Conservation (phyloP, 768 basidiomycete species). For the Tylopilus felleus region DNA sequence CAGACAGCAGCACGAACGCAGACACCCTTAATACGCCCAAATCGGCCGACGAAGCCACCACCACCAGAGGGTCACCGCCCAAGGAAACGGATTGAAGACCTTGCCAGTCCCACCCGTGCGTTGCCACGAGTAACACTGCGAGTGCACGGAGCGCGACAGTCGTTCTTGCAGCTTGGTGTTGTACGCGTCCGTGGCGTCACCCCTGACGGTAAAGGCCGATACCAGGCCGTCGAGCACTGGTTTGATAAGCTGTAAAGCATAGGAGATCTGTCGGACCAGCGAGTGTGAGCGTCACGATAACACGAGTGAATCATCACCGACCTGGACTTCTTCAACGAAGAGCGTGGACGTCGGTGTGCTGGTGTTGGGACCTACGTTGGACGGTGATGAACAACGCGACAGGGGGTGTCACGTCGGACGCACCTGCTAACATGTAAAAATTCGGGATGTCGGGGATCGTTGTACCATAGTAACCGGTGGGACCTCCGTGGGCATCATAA, state of each 20-base stretch:
- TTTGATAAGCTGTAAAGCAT: not conserved
- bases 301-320: not conserved
- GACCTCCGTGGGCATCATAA: not conserved
- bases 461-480: not conserved
- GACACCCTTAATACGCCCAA: constrained; percentile 1
- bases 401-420: not conserved
- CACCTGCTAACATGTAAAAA: not conserved
- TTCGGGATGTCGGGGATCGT: not conserved
- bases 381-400: not conserved
- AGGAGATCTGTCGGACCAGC: not conserved
- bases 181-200: constrained; percentile 25
- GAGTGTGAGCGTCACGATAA: not conserved
- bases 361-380: not conserved
- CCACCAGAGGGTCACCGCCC: constrained; percentile 33
- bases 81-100: constrained; percentile 39
- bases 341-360: not conserved
- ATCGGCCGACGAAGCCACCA: constrained; percentile 33
- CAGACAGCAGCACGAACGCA: constrained; percentile 1
- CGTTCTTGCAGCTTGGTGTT: constrained; percentile 22
- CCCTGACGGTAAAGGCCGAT: constrained; percentile 22
- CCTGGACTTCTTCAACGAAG: not conserved
- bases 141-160: constrained; percentile 19
- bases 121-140: constrained; percentile 42
- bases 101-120: constrained; percentile 36
- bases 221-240: constrained; percentile 3